phyloP scores from a whole-genome alignment of 176 grass and related monocot genomes.

The Alopecurus myosuroides region DNA sequence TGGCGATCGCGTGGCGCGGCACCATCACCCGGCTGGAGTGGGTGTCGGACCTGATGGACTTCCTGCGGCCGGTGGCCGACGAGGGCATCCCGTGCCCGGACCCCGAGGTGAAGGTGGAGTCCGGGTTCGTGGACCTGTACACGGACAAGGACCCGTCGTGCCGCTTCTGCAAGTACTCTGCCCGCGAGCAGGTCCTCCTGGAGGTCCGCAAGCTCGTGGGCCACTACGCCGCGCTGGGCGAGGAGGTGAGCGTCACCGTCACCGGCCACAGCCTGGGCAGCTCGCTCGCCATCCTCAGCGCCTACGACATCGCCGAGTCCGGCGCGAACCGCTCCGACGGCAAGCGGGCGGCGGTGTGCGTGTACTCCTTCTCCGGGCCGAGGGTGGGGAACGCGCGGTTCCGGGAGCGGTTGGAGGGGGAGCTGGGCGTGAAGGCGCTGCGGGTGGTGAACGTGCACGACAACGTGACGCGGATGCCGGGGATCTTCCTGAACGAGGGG shows the following conservation, averaged over 20 bases:
- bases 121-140: slow-evolving; percentile 78
- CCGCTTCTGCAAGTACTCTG: slow-evolving; percentile 91
- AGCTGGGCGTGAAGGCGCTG: slow-evolving; percentile 67
- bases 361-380: slow-evolving; percentile 75
- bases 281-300: slow-evolving; percentile 66
- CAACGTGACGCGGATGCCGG: slow-evolving; percentile 69
- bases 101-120: slow-evolving; percentile 60
- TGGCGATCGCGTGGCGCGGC: slow-evolving; percentile 85
- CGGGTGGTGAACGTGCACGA: slow-evolving; percentile 87
- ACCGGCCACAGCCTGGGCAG: slow-evolving; percentile 90
- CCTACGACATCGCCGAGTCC: slow-evolving; percentile 81
- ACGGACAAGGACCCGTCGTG: slow-evolving; percentile 70
- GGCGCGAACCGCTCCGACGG: slow-evolving; percentile 10
- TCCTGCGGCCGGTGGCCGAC: slow-evolving; percentile 46
- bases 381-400: slow-evolving; percentile 74
- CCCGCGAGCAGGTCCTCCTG: slow-evolving; percentile 66
- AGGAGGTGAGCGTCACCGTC: slow-evolving; percentile 70
- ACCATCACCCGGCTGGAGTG: slow-evolving; percentile 82
- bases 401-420: slow-evolving; percentile 57
- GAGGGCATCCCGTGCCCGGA: slow-evolving; percentile 74
- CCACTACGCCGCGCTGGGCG: slow-evolving; percentile 32
- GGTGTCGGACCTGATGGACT: slow-evolving; percentile 84
- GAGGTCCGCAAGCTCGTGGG: slow-evolving; percentile 63
- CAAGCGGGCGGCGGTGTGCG: slow-evolving; percentile 34
- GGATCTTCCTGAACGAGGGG: slow-evolving; percentile 71